Percentiles rank a stretch among this genome's conserved stretches.
Evolutionary conservation across 306 rosid genomes (phyloP).

Genomic region (Cyamopsis tetragonoloba): DNA sequence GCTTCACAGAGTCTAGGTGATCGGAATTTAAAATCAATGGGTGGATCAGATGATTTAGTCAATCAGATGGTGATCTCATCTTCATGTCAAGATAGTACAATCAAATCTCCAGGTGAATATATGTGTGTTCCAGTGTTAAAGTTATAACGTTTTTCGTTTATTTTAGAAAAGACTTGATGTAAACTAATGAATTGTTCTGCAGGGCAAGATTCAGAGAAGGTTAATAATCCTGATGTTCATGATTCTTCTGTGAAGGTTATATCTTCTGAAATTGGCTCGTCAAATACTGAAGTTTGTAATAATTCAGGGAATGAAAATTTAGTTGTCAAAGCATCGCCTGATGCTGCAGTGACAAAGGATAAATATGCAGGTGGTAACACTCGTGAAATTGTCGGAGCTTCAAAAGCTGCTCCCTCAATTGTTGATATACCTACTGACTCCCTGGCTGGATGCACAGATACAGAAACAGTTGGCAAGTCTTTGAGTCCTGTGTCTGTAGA

Average conservation of each 20-base stretch:
- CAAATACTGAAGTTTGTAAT: slow-evolving; percentile 28
- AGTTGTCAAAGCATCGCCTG: slow-evolving; percentile 28
- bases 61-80: slow-evolving; percentile 43
- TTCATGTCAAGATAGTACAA: slow-evolving; percentile 34
- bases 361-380: slow-evolving; percentile 33
- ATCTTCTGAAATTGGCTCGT: slow-evolving; percentile 32
- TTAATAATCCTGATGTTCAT: slow-evolving; percentile 33
- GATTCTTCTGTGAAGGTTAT: slow-evolving; percentile 35
- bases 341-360: slow-evolving; percentile 36
- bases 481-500: slow-evolving; percentile 34
- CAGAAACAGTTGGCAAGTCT: slow-evolving; percentile 31
- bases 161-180: background rate
- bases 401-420: slow-evolving; percentile 30
- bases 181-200: slow-evolving; percentile 33
- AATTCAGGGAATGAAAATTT: slow-evolving; percentile 30
- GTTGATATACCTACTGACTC: slow-evolving; percentile 40
- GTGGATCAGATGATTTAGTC: slow-evolving; percentile 32
- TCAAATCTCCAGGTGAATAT: slow-evolving; percentile 41
- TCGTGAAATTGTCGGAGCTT: slow-evolving; percentile 36
- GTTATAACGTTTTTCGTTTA: background rate
- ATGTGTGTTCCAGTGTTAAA: slow-evolving; percentile 1
- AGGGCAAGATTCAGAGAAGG: slow-evolving; percentile 48
- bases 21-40: slow-evolving; percentile 36
- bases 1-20: slow-evolving; percentile 35
- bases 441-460: slow-evolving; percentile 27